Evolutionary conservation across 768 basidiomycete genomes (phyloP).

Genomic region (Polyporus arcularius): DNA sequence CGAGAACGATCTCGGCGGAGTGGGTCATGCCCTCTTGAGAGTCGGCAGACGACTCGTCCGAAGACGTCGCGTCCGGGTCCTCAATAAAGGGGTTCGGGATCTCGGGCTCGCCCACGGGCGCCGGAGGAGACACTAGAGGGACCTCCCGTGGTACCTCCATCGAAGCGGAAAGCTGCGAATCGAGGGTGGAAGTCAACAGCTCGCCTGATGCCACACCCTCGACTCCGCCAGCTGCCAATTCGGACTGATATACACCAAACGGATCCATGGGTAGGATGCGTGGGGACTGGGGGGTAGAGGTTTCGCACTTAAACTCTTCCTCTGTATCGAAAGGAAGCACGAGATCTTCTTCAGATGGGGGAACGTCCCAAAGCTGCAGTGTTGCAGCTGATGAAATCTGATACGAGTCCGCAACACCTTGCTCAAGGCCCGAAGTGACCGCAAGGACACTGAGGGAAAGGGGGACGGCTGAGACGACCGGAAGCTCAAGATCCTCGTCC

Average conservation of each 20-base stretch:
- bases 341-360: not conserved
- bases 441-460: not conserved
- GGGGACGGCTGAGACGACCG: not conserved
- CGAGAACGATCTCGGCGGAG: constrained; percentile 44
- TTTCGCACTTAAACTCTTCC: not conserved
- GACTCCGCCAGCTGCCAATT: not conserved
- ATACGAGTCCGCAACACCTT: not conserved
- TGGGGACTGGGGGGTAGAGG: not conserved
- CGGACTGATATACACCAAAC: not conserved
- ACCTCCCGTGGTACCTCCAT: constrained; percentile 2
- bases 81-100: constrained; percentile 64
- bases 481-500: not conserved
- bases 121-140: constrained; percentile 12
- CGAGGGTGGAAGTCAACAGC: constrained; percentile 13
- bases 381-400: not conserved
- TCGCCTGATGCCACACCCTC: not conserved
- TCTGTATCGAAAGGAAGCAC: not conserved
- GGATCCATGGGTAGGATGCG: constrained; percentile 2
- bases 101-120: constrained; percentile 44
- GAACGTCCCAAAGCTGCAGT: not conserved
- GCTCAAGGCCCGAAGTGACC: not conserved
- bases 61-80: constrained; percentile 52
- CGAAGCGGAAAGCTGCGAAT: constrained; percentile 10
- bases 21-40: constrained; percentile 24
- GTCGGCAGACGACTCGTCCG: constrained; percentile 33